A percentile compares a stretch with the other conserved stretches of the same genome.
phyloP scores from a whole-genome alignment of 305 asterid species.

The Fraxinus nigra region DNA sequence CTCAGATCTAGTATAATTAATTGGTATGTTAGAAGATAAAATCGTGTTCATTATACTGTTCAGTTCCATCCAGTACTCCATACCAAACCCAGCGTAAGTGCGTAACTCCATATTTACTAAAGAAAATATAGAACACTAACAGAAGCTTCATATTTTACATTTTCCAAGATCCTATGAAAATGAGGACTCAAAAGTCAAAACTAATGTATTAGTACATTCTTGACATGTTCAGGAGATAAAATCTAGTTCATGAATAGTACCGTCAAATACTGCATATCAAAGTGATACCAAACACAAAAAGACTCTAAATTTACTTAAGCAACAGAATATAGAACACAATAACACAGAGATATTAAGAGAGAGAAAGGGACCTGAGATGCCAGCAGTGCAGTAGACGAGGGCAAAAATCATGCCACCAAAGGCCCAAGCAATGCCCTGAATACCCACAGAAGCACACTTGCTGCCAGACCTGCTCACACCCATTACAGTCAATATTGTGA shows the following conservation, averaged over 20 bases:
- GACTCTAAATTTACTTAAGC: not conserved
- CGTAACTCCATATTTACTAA: not conserved
- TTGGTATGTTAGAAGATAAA: not conserved
- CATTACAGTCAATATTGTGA: slow-evolving; percentile 66
- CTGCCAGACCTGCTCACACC: slow-evolving; percentile 44
- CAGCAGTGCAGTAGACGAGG: slow-evolving; percentile 79
- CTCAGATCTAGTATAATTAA: not conserved
- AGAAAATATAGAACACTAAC: not conserved
- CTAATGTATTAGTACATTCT: not conserved
- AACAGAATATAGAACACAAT: not conserved
- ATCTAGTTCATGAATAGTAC: not conserved
- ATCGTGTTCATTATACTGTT: not conserved
- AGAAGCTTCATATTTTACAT: not conserved
- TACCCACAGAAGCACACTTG: slow-evolving; percentile 63
- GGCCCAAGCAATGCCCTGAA: slow-evolving; percentile 81
- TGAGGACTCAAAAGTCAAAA: no score
- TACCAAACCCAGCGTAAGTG: not conserved
- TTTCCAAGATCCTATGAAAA: not conserved
- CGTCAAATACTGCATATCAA: not conserved
- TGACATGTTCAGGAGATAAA: not conserved
- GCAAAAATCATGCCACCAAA: slow-evolving; percentile 83
- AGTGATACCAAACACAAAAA: not conserved
- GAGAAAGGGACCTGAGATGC: slow-evolving; percentile 48
- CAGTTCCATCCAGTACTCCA: not conserved
- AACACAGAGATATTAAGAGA: not conserved